phyloP scores from a whole-genome alignment of 2,329 filamentous ascomycete species.

The Pseudogymnoascus sp. region DNA sequence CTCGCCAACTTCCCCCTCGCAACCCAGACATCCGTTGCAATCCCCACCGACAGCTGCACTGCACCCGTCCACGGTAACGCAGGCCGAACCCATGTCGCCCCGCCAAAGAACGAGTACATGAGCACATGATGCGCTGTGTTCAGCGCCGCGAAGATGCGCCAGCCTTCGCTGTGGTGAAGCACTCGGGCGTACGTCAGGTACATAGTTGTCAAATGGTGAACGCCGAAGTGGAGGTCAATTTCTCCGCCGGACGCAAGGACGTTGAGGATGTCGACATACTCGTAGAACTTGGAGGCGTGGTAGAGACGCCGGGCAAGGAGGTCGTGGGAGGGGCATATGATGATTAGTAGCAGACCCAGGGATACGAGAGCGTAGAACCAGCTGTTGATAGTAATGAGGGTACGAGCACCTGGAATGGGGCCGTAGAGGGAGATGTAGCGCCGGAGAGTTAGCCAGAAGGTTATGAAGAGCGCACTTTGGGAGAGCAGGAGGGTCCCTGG shows the following conservation, averaged over 20 bases:
- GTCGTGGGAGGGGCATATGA: constrained; percentile 8
- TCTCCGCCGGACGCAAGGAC: constrained; percentile 22
- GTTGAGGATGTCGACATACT: constrained; percentile 26
- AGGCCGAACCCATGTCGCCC: constrained; percentile 11
- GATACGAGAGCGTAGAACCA: not conserved
- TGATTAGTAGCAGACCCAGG: constrained; percentile 7
- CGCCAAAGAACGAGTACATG: constrained; percentile 28
- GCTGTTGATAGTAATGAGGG: not conserved
- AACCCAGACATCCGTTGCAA: constrained; percentile 15
- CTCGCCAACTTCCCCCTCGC: not conserved
- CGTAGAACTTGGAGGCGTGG: constrained; percentile 27
- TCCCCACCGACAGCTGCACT: constrained; percentile 18
- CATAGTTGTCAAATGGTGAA: constrained; percentile 27
- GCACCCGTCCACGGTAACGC: constrained; percentile 19
- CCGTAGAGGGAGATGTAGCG: not conserved
- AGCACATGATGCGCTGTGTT: constrained; percentile 25
- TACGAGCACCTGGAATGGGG: not conserved
- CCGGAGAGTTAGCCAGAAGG: not conserved
- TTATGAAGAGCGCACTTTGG: not conserved
- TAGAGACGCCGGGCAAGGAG: constrained; percentile 15
- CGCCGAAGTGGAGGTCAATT: constrained; percentile 24
- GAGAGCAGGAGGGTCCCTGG: not conserved
- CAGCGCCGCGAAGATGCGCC: constrained; percentile 23
- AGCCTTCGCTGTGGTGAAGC: constrained; percentile 18
- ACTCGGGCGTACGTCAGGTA: constrained; percentile 25